Evolutionary conservation across 2,329 filamentous ascomycete genomes (phyloP).

Genomic region (Fusarium humuli): DNA sequence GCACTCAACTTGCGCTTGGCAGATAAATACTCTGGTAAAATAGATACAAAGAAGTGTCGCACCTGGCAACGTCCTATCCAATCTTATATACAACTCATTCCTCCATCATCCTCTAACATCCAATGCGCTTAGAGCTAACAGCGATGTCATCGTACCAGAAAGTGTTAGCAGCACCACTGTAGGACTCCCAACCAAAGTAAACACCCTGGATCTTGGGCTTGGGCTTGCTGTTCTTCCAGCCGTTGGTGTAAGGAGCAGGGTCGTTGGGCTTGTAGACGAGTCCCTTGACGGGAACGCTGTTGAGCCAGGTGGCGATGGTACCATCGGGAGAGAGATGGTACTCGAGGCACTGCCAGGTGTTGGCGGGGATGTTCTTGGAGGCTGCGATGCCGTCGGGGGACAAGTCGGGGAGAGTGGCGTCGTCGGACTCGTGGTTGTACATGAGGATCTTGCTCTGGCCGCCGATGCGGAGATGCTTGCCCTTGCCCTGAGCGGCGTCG

Average conservation of each 20-base stretch:
- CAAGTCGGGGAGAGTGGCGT: conserved; percentile 71
- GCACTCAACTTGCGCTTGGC: not conserved
- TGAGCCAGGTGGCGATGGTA: conserved; percentile 70
- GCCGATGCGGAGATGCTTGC: conserved; percentile 72
- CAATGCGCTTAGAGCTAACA: conserved; percentile 49
- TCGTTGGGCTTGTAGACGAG: conserved; percentile 57
- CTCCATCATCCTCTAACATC: conserved; percentile 10
- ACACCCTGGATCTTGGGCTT: conserved; percentile 66
- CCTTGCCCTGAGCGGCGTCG: conserved; percentile 64
- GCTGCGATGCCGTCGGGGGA: conserved; percentile 69
- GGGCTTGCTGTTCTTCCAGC: conserved; percentile 61
- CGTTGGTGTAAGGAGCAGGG: conserved; percentile 55
- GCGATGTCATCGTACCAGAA: conserved; percentile 73
- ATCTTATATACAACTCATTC: conserved; percentile 11
- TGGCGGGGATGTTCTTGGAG: conserved; percentile 62
- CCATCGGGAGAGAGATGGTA: conserved; percentile 70
- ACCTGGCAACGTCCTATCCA: conserved; percentile 16
- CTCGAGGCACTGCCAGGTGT: conserved; percentile 69
- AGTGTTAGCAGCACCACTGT: conserved; percentile 69
- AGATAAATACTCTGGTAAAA: conserved; percentile 19
- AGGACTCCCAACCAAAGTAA: conserved; percentile 74
- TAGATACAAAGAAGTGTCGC: conserved; percentile 28
- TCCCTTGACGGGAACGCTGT: conserved; percentile 62
- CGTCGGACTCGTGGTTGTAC: conserved; percentile 73
- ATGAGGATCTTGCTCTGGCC: conserved; percentile 71